Evolutionary conservation across 1,139 yeast species (phyloP).

Genomic region (Insectozyma bohioensis): DNA sequence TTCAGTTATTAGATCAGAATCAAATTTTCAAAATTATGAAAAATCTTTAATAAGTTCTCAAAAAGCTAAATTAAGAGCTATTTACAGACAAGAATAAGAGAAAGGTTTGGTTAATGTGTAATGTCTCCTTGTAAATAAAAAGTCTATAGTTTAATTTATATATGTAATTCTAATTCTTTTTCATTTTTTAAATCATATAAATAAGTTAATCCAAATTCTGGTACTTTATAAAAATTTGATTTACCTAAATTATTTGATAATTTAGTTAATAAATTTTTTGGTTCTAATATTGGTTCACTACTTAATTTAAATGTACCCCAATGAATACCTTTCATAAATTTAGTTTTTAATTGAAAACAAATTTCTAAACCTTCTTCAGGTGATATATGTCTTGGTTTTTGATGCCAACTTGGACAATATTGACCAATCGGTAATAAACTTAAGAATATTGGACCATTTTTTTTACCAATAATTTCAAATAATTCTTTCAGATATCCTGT

Average conservation of each 20-base stretch:
- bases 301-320: slow-evolving; percentile 95
- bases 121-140: slow-evolving; percentile 5
- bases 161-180: slow-evolving; percentile 15
- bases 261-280: slow-evolving; percentile 45
- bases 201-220: slow-evolving; percentile 46
- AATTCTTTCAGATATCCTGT: slow-evolving; percentile 82
- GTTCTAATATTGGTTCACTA: slow-evolving; percentile 85
- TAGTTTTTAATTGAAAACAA: slow-evolving; percentile 59
- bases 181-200: slow-evolving; percentile 26
- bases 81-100: slow-evolving; percentile 20
- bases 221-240: slow-evolving; percentile 26
- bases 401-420: slow-evolving; percentile 94
- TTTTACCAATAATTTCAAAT: slow-evolving; percentile 61
- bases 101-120: slow-evolving; percentile 3
- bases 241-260: slow-evolving; percentile 23
- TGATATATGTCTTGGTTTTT: slow-evolving; percentile 81
- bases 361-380: slow-evolving; percentile 76
- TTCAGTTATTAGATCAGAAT: slow-evolving; percentile 83
- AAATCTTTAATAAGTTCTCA: slow-evolving; percentile 38
- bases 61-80: slow-evolving; percentile 35
- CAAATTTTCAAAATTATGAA: slow-evolving; percentile 45
- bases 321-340: slow-evolving; percentile 80
- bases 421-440: slow-evolving; percentile 92
- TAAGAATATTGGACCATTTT: slow-evolving; percentile 62
- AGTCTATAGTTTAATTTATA: slow-evolving; percentile 7